Base-by-base conservation (phyloP, 2,329 filamentous ascomycete genomes). In the Colletotrichum tanaceti region DNA sequence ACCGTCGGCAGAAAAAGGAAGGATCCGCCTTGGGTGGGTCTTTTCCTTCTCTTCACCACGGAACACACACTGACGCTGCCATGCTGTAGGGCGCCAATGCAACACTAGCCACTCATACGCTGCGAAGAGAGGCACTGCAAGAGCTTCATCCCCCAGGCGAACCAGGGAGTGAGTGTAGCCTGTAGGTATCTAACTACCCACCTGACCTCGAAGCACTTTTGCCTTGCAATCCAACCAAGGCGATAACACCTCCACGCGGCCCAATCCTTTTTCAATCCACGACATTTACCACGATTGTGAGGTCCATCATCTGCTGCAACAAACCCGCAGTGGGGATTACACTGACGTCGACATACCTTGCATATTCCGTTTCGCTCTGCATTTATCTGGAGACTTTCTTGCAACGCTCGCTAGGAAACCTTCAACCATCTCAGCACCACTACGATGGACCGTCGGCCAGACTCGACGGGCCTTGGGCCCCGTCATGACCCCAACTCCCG, bases 401-500 rank as follows among this genome's bases (percentile, higher is more conserved):
- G 14, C 43, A 22, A 24, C 43, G 32, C n/a, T 24, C 20, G 20
- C n/a, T 35, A 22, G 7, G 43, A 18, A 47, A 4, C 20, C 2
- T 46, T 46, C 13, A 5, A 47, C 9, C 57, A 59, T 49, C 28
- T 49, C 43, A 18, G n/a, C 35, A 39, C 43, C 22, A 43, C 38
- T 49, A 41, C 43, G 73, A 86, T 89, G 87, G 86, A 89, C 71
- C 82, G 85, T 61, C 82, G 82, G 63, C 82, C 82, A 71, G 81
- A 82, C 65, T 81, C 82, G 16, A 80, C 83, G 18, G 83, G 86
- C 63, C 81, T 89, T n/a, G 85, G 83, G 35, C 86, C 87, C 66
- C 85, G 85, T 54, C 85, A 85, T 73, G 87, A 90, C 78, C 75
- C 79, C 49, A 78, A 83, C 5, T 86, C 85, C 28, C 82, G 86